Evolutionary conservation across 2,329 filamentous ascomycete genomes (phyloP), one percentile per base, ranked within the genome.

Genomic region (Calonectria crousiana): DNA sequence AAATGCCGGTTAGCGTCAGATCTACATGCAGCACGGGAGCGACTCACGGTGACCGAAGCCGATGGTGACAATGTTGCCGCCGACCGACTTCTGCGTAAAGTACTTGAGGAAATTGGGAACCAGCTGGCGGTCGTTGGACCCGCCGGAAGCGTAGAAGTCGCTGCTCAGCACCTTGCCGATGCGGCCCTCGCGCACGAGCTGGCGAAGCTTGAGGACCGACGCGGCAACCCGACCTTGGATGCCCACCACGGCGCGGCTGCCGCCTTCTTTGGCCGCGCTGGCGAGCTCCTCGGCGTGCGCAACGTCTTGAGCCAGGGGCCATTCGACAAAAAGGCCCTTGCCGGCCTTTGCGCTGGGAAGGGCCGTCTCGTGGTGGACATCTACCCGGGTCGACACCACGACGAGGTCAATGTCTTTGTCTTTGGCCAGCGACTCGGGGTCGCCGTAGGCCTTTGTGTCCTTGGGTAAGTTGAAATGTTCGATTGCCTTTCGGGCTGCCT

Each of bases 291-390:
- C 77, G 0, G 86, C 88, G 1, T 86, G 82, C 2, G 78, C 71
- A 0, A 82, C 80, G 68, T 88, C 86, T 18, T 87, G 82, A 0
- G 88, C 89, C 0, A 92, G 83, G 8, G 90, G 91, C 89, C 91
- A 93, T 82, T 93, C 91, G 0, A 91, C 85, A 71, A 84, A 93
- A 0, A 90, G 85, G 0, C 83, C 78, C 79, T 92, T 92, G 0
- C 90, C 90, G 0, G 89, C 88, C 18, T 83, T 82, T 1, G 92
- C 75, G 20, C 87, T 88, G 0, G 90, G 88, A 14, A 85, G 82
- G 0, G 86, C 83, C 2, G 86, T 87, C 2, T 82, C 71, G 56
- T 86, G 84, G 74, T 93, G 91, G 1, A 85, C 85, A 72, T 92
- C 89, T 0, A 91, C 90, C 5, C 89, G 85, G 0, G 89, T 91